Percentiles rank a stretch among this genome's conserved stretches.
Evolutionary conservation across 345 rosid genomes (phyloP).

Genomic region (Salix caprea): DNA sequence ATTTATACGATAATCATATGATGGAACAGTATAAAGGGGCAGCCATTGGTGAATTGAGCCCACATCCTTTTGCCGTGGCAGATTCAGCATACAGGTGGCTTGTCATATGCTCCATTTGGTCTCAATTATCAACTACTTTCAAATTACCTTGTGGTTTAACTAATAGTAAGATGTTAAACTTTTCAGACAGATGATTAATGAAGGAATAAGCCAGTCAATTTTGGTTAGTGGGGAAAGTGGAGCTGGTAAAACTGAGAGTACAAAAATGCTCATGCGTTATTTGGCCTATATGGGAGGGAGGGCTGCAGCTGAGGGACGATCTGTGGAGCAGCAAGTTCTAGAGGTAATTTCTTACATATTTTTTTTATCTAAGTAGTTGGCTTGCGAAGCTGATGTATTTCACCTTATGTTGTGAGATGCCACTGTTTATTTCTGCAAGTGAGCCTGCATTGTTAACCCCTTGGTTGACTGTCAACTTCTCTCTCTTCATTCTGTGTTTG

Average conservation of each 20-base stretch:
- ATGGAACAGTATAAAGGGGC: conserved; percentile 96
- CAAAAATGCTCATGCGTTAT: conserved; percentile 92
- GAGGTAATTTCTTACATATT: conserved; percentile 47
- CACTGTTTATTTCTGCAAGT: background rate
- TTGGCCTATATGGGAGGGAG: conserved; percentile 98
- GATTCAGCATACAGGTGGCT: conserved; percentile 93
- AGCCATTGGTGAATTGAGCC: conserved; percentile 84
- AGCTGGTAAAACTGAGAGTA: conserved; percentile 98
- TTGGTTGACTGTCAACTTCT: background rate
- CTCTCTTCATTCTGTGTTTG: conserved; percentile 19
- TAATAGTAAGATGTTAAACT: background rate
- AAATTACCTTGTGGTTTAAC: background rate
- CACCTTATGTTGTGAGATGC: background rate
- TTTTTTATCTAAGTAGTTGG: conserved; percentile 6
- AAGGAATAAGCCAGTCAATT: conserved; percentile 81
- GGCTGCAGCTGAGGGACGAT: conserved; percentile 77
- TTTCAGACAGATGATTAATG: conserved; percentile 81
- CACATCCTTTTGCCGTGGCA: conserved; percentile 97
- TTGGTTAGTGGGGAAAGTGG: conserved; percentile 99
- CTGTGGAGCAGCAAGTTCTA: conserved; percentile 94
- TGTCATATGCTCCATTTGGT: conserved; percentile 1
- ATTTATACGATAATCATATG: conserved; percentile 84
- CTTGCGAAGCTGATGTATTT: conserved; percentile 8
- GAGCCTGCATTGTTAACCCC: conserved; percentile 3
- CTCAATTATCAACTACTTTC: conserved; percentile 10